These are phyloP conservation scores for Magnusiomyces ingens DNA, from an alignment of 1,139 yeast genomes.

Conservation along the genomic window DNA sequence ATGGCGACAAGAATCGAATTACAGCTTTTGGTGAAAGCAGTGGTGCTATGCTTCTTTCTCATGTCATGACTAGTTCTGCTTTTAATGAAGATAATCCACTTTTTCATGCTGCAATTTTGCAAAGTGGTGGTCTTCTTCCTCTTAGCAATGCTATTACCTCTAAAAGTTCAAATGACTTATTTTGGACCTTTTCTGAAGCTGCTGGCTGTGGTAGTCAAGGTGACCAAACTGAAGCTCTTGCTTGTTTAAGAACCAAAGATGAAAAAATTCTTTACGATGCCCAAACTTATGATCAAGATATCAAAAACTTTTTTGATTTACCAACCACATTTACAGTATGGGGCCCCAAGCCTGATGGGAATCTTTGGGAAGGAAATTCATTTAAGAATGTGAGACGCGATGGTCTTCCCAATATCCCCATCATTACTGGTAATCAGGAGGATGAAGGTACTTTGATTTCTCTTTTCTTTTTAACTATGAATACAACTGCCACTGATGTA, in stretches of 20 bases:
- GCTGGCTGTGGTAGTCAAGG: conserved; percentile 14
- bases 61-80: conserved; percentile 25
- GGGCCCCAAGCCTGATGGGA: conserved; percentile 21
- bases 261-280: conserved; percentile 14
- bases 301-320: conserved; percentile 14
- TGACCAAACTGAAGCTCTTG: conserved; percentile 15
- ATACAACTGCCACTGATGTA: conserved; percentile 2
- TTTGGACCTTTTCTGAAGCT: conserved; percentile 13
- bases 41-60: conserved; percentile 32
- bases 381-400: conserved; percentile 12
- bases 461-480: conserved; percentile 1
- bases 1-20: conserved; percentile 35
- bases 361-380: conserved; percentile 12
- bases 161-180: conserved; percentile 17
- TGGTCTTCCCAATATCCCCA: conserved; percentile 19
- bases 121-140: conserved; percentile 14
- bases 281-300: conserved; percentile 7
- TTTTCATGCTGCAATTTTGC: conserved; percentile 28
- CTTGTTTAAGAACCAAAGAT: conserved; percentile 17
- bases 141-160: conserved; percentile 9
- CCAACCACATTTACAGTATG: conserved; percentile 16
- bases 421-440: conserved; percentile 21
- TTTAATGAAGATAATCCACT: conserved; percentile 20
- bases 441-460: conserved; percentile 24
- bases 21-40: conserved; percentile 38